Evolutionary conservation across 2,329 filamentous ascomycete genomes (phyloP).

Genomic region (Elsinoe batatas): DNA sequence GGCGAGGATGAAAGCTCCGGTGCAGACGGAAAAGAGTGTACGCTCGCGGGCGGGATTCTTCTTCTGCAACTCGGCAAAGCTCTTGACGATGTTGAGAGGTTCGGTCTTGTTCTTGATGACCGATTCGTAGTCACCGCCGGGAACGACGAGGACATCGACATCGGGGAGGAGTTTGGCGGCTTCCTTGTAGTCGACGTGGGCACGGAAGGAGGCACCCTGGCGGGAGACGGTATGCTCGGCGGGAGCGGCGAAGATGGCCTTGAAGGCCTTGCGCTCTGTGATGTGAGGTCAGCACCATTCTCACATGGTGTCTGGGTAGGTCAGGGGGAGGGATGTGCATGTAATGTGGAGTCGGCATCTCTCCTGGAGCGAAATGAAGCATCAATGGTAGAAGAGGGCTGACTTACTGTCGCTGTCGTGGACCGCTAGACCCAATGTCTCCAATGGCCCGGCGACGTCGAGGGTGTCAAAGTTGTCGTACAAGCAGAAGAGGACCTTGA

Average conservation of each 20-base stretch:
- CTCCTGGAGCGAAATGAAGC: background rate
- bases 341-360: background rate
- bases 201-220: slow-evolving; percentile 60
- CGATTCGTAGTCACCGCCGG: slow-evolving; percentile 58
- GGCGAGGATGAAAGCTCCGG: slow-evolving; percentile 67
- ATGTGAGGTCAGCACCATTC: slow-evolving; percentile 1
- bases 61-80: slow-evolving; percentile 71
- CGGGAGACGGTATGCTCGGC: slow-evolving; percentile 39
- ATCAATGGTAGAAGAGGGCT: slow-evolving; percentile 17
- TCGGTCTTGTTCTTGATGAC: slow-evolving; percentile 58
- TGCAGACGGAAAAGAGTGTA: slow-evolving; percentile 70
- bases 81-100: slow-evolving; percentile 61
- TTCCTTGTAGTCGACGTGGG: slow-evolving; percentile 70
- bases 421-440: slow-evolving; percentile 45
- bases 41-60: slow-evolving; percentile 70
- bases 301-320: no score
- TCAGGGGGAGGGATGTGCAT: background rate
- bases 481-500: slow-evolving; percentile 53
- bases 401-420: slow-evolving; percentile 46
- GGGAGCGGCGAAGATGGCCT: slow-evolving; percentile 42
- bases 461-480: slow-evolving; percentile 48
- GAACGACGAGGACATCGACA: slow-evolving; percentile 69
- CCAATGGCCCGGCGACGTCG: slow-evolving; percentile 49
- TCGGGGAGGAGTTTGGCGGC: slow-evolving; percentile 62
- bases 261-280: slow-evolving; percentile 44